Evolutionary conservation across 352 stramenopile genomes (phyloP).

Genomic region (Phytophthora fragariae): DNA sequence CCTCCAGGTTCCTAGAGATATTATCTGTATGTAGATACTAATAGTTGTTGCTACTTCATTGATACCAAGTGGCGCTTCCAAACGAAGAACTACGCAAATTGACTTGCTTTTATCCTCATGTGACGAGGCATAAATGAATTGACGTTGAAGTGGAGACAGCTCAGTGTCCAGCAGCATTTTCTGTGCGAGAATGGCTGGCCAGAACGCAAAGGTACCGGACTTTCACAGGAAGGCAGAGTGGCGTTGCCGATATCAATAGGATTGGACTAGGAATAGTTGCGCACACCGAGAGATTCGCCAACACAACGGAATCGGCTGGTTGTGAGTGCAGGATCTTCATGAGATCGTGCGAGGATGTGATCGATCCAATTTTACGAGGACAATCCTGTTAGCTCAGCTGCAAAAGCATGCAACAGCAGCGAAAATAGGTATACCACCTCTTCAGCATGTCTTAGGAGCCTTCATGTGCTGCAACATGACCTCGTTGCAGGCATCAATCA

Average conservation of each 20-base stretch:
- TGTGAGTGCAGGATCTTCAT: slow-evolving; percentile 4
- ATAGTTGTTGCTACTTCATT: not conserved
- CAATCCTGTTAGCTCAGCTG: not conserved
- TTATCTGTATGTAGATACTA: not conserved
- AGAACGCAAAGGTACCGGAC: not conserved
- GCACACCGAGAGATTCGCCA: not conserved
- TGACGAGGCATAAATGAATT: not conserved
- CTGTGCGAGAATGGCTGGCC: not conserved
- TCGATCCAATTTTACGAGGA: slow-evolving; percentile 4
- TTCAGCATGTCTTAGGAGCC: not conserved
- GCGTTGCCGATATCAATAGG: not conserved
- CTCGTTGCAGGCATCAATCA: slow-evolving; percentile 8
- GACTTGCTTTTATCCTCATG: not conserved
- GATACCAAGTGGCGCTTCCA: not conserved
- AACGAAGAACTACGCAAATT: not conserved
- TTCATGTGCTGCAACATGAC: not conserved
- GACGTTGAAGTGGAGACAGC: too few species aligned
- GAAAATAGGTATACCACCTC: not conserved
- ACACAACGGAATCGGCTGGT: slow-evolving; percentile 3
- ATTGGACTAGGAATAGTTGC: not conserved
- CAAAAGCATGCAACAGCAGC: slow-evolving; percentile 17
- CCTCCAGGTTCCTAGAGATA: not conserved
- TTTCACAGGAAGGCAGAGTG: slow-evolving; percentile 18
- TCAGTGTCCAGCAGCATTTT: not conserved
- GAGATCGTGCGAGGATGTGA: slow-evolving; percentile 4